These are phyloP conservation scores for Suhomyces maxii DNA, from an alignment of 1,139 yeast genomes.

Conservation along the genomic window DNA sequence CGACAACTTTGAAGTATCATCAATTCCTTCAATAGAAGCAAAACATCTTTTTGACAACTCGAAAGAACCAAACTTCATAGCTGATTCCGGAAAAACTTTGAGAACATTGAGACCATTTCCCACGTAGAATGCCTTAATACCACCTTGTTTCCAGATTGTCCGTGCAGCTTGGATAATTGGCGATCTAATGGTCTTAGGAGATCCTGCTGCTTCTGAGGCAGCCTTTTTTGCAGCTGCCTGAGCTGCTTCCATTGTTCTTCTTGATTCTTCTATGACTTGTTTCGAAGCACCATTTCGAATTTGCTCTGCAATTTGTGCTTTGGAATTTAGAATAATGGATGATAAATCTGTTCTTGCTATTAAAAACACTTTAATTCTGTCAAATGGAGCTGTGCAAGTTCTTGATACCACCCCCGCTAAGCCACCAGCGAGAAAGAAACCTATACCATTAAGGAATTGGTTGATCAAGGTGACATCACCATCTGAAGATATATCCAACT, in stretches of 20 bases:
- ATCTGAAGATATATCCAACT: conserved; percentile 77
- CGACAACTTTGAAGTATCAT: conserved; percentile 71
- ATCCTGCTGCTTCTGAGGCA: conserved; percentile 18
- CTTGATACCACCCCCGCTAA: conserved; percentile 95
- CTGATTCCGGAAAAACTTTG: conserved; percentile 95
- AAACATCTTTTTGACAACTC: conserved; percentile 80
- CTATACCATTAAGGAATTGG: conserved; percentile 80
- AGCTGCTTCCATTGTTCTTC: conserved; percentile 30
- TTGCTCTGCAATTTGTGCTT: conserved; percentile 47
- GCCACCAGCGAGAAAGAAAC: conserved; percentile 93
- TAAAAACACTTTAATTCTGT: conserved; percentile 86
- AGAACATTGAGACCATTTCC: conserved; percentile 94
- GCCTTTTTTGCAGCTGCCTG: conserved; percentile 17
- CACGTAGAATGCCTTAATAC: conserved; percentile 81
- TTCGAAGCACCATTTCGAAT: conserved; percentile 38
- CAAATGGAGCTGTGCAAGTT: conserved; percentile 96
- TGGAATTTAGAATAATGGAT: conserved; percentile 65
- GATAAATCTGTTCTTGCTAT: conserved; percentile 88
- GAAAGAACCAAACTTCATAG: conserved; percentile 95
- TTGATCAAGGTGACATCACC: conserved; percentile 87
- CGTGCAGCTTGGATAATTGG: conserved; percentile 79
- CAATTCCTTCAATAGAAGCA: conserved; percentile 75
- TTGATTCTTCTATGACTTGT: conserved; percentile 39
- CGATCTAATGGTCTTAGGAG: conserved; percentile 51
- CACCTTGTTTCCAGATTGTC: conserved; percentile 86